Conservation (phyloP, 805 yeast species). For the Metschnikowia vanudenii region DNA sequence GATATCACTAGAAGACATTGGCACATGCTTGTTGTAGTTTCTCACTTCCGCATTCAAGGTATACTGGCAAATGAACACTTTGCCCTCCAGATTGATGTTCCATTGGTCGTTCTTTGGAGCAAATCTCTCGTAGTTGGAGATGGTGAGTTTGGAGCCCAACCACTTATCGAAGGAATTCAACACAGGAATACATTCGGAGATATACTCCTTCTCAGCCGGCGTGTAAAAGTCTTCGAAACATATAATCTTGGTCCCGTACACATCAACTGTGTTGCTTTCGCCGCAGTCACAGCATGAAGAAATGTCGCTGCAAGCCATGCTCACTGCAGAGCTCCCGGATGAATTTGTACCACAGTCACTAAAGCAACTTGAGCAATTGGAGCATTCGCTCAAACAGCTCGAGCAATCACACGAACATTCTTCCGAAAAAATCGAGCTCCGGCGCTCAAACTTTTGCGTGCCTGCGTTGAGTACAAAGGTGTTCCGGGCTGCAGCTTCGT, state of each 20-base stretch:
- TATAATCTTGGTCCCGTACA: slow-evolving; percentile 13
- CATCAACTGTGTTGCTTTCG: slow-evolving; percentile 1
- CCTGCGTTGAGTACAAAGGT: slow-evolving; percentile 8
- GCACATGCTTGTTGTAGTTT: slow-evolving; percentile 3
- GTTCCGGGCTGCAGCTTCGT: slow-evolving; percentile 12
- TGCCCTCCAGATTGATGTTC: slow-evolving; percentile 10
- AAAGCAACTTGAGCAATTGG: no score
- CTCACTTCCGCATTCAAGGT: slow-evolving; percentile 13
- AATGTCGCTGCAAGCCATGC: no score
- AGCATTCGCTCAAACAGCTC: slow-evolving; percentile 11
- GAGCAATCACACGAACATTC: slow-evolving; percentile 4
- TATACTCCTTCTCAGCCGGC: slow-evolving; percentile 34
- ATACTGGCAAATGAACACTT: slow-evolving; percentile 14
- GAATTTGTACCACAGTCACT: no score
- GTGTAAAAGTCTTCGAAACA: slow-evolving; percentile 20
- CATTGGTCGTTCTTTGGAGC: slow-evolving; percentile 12
- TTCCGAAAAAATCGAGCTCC: slow-evolving; percentile 2
- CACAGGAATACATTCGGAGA: slow-evolving; percentile 37
- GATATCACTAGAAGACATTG: neutral
- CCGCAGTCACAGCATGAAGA: slow-evolving; percentile 1
- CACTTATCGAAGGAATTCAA: slow-evolving; percentile 41
- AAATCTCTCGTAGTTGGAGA: slow-evolving; percentile 13
- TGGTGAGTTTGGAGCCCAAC: slow-evolving; percentile 21
- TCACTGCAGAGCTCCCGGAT: no score
- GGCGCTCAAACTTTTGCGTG: slow-evolving; percentile 4